Evolutionary conservation across 805 yeast genomes (phyloP), one percentile per base, ranked within the genome.

Genomic region (Candida gorgasii): DNA sequence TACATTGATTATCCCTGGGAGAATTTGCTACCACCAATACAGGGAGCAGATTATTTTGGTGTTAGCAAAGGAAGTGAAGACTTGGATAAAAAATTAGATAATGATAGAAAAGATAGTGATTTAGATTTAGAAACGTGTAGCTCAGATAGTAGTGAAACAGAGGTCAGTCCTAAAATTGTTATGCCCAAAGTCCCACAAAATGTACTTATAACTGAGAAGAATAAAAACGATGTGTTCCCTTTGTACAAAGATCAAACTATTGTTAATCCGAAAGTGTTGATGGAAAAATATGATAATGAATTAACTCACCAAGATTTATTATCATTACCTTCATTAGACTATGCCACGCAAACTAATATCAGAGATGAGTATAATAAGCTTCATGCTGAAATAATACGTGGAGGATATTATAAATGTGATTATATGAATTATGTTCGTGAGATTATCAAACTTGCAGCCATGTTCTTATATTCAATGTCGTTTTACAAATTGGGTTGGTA

Each of bases 1-100:
- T 58, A 53, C 9, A 79, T 88, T 5, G 79, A 81, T 42, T 61
- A 69, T 44, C 67, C 67, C 8, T 89, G 96, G 96, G 69, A 69
- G 40, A 85, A 86, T 61, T 63, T 89, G 59, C 58, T 86, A 24
- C 96, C 97, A 3, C 97, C 97, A 1, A 86, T 89, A 48, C 96
- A 88, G 63, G 95, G 96, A 11, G 96, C 88, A 1, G 39, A 54
- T 11, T 67, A 66, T 43, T 12, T 18, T 6, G 22, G 2, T 37
- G 40, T 20, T 15, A 12, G 4, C 7, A 44, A 42, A 16, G 26
- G 23, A 8, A 32, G 18, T 13, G 26, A 14, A 7, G 19, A 13
- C 24, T 23, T 29, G 20, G 40, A 20, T 18, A 22, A 14, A 5
- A 42, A 34, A 32, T 15, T 39, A n/a, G 45, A 42, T 32, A 27